phyloP scores from a whole-genome alignment of 164 flowering plant species.

The Piper betle region DNA sequence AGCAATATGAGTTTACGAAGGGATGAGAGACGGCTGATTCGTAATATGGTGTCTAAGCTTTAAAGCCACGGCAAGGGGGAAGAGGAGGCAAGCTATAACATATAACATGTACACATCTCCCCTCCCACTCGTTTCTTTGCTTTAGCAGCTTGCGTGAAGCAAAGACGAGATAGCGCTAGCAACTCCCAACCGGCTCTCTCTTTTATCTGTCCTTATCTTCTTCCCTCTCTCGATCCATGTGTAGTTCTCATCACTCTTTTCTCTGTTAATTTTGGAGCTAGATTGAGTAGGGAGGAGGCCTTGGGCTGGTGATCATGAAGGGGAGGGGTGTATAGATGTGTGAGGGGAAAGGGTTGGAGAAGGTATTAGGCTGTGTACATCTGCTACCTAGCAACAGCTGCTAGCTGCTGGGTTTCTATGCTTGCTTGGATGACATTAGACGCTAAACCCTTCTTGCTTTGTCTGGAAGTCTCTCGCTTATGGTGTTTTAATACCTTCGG shows the following conservation, averaged over 20 bases:
- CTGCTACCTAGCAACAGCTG: constrained; percentile 1
- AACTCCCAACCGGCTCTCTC: too few species aligned
- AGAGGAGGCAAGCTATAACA: background rate
- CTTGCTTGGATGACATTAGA: constrained; percentile 45
- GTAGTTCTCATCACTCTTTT: constrained; percentile 13
- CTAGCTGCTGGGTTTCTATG: constrained; percentile 41
- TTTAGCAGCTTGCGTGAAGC: constrained; percentile 97
- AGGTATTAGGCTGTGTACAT: constrained; percentile 30
- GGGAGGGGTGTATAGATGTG: background rate
- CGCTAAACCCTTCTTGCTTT: constrained; percentile 22
- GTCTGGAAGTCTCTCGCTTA: background rate
- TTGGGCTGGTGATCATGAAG: background rate
- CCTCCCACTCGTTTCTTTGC: constrained; percentile 4
- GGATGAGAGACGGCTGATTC: too few species aligned
- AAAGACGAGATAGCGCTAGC: constrained; percentile 65
- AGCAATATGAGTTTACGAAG: too few species aligned
- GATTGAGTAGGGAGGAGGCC: too few species aligned
- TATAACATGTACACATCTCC: background rate
- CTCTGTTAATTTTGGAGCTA: background rate
- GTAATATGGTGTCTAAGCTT: background rate
- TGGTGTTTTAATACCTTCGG: constrained; percentile 6
- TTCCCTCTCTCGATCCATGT: too few species aligned
- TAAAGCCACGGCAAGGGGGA: background rate
- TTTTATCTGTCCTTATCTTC: too few species aligned
- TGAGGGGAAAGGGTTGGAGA: constrained; percentile 10